Base-by-base conservation (phyloP, 1,284 basidiomycete species). In the Wolfiporia cocos region DNA sequence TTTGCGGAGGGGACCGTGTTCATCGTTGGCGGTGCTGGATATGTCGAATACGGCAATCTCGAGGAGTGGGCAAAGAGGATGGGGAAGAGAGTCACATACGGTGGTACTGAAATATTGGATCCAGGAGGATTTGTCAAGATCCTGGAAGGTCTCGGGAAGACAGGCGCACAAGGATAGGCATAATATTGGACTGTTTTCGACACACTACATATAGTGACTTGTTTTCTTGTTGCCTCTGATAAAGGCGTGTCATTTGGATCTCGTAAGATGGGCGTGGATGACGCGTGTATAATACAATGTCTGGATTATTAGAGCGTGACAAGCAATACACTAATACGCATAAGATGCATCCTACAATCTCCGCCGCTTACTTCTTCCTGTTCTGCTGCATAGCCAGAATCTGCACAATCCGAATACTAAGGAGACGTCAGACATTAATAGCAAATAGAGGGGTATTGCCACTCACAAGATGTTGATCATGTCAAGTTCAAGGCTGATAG, bases 41-140 rank as follows among this genome's bases (percentile, higher is more conserved):
- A 99, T 58, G 92, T 99, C 40, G 96, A 99, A 66, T 97, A 95
- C 56, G 91, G 92, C 5, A 99, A 99, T 62, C 65, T 99, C 51
- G 81, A 87, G 59, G 94, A 97, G 62, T 95, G 92, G 88, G 89
- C 86, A 5, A 67, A 62, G 34, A 81, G 80, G 62, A 79, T 78
- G 9, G 86, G 86, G 14, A 91, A 90, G 66, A 78, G 78, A 55
- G 82, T 99, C 37, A 90, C 91, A 21, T 99, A 99, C 61, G 96
- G 96, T 11, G 88, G 90, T 18, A 99, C 96, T 10, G 96, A 99
- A 62, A 93, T 99, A 38, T 59, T 96, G 40, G 88, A 91, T 53
- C 95, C 96, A 9, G 78, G 77, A 56, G 81, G 81, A 39, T 99
- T 99, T 60, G 73, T 99, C 18, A 61, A 69, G 26, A 68, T 81